These are phyloP conservation scores for Diaporthe sp. DNA, from an alignment of 2,329 filamentous ascomycete species.

Conservation along the genomic window DNA sequence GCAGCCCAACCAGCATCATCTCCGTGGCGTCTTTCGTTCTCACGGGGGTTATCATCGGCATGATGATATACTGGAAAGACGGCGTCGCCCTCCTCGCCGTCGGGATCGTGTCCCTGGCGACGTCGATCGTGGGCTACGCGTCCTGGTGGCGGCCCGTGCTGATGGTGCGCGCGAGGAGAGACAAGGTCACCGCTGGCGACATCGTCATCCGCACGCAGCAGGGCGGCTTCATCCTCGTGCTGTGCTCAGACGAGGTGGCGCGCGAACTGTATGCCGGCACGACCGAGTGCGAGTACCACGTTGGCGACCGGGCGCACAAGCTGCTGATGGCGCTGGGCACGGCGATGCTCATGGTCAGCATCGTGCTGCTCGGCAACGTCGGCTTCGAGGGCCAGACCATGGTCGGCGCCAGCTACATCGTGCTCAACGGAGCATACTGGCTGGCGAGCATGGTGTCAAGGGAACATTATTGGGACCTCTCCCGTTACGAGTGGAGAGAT, in stretches of 20 bases:
- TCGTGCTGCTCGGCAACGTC: slow-evolving; percentile 75
- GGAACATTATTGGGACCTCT: slow-evolving; percentile 69
- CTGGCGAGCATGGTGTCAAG: slow-evolving; percentile 64
- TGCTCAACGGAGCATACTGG: slow-evolving; percentile 74
- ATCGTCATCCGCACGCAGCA: slow-evolving; percentile 11
- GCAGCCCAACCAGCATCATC: slow-evolving; percentile 65
- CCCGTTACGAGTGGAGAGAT: slow-evolving; percentile 47
- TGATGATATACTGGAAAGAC: slow-evolving; percentile 59
- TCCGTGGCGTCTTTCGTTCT: slow-evolving; percentile 55
- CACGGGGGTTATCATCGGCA: slow-evolving; percentile 61
- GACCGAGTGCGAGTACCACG: slow-evolving; percentile 9
- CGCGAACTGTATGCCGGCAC: slow-evolving; percentile 7
- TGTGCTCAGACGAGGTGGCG: slow-evolving; percentile 3
- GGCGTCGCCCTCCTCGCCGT: slow-evolving; percentile 59
- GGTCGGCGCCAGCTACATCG: slow-evolving; percentile 69
- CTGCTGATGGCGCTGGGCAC: slow-evolving; percentile 69
- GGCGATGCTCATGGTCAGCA: slow-evolving; percentile 71
- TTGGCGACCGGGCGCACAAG: slow-evolving; percentile 9
- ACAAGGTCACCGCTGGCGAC: neutral
- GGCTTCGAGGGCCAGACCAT: slow-evolving; percentile 71
- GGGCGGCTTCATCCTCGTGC: slow-evolving; percentile 14
- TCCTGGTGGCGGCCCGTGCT: slow-evolving; percentile 71
- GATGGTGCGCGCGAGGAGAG: slow-evolving; percentile 55
- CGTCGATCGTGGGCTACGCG: slow-evolving; percentile 68
- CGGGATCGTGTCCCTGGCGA: slow-evolving; percentile 52